Base-by-base conservation (phyloP, 768 basidiomycete genomes). In the Coprinopsis marcescibilis region DNA sequence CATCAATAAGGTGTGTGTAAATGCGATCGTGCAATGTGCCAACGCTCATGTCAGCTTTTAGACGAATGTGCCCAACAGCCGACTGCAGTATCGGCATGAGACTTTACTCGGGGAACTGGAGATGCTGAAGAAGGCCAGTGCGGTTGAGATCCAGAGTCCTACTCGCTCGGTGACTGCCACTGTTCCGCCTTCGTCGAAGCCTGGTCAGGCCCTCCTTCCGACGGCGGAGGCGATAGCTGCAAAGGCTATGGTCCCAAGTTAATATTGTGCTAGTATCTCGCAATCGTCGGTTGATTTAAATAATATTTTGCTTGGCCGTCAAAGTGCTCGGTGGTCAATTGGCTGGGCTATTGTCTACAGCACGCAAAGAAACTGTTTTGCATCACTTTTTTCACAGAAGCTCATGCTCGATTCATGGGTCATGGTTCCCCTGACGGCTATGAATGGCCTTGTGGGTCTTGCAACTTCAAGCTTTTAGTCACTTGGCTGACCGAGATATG, bases 31-130 rank as follows among this genome's bases (percentile, higher is more conserved):
- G 10, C 42, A 25, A 33, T 3, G 12, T 27, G 12, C 34, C 50
- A 20, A 40, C 53, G 23, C 38, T 8, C 41, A 50, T 33, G 43
- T 26, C 48, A 1, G 19, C 26, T 29, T 48, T 4, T 47, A 94
- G 91, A 98, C 96, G n/a, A 98, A 99, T 55, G 94, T 99, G 4
- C 96, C 96, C 1, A 81, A 96, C 57, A 83, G 83, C 48, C 80
- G 96, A 23, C 73, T 98, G 30, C 81, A 80, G n/a, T 98, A 88
- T 64, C 75, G 96, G n/a, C 84, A 93, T 50, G 80, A 84, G 54
- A 97, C 95, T 1, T 70, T 99, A 27, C 56, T 89, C 45, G 90
- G 89, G 46, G 96, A 98, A 62, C 69, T 96, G 38, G 74, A 75
- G 21, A 76, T 88, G 77, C 80, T 90, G 25, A 52, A 49, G 35